These are phyloP conservation scores for Ensete glaucum DNA, from an alignment of 176 grass and related monocot genomes.

Conservation along the genomic window DNA sequence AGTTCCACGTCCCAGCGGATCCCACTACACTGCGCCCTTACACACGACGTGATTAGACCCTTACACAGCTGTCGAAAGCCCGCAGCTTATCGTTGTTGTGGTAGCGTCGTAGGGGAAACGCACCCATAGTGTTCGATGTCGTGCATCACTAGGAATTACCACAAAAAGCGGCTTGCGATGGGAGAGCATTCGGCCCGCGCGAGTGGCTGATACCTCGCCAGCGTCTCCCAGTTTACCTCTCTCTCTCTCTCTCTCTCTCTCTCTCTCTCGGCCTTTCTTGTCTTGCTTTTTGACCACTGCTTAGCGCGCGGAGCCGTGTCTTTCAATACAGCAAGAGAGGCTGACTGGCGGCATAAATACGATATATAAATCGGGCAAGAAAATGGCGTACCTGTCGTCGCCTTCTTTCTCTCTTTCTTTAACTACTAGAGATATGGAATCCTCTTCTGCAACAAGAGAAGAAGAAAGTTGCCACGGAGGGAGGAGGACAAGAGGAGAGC, in stretches of 20 bases:
- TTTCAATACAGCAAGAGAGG: background rate
- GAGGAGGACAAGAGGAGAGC: background rate
- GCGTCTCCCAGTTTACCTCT: background rate
- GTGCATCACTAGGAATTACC: no score
- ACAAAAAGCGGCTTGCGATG: no score
- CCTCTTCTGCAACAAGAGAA: background rate
- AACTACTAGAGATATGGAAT: background rate
- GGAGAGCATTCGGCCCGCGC: background rate
- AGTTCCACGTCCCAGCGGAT: no score
- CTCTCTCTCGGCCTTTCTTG: conserved; percentile 1
- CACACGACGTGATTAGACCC: no score
- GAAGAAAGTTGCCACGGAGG: background rate
- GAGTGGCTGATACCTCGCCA: background rate
- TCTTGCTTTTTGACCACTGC: background rate
- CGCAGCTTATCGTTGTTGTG: no score
- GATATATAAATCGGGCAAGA: background rate
- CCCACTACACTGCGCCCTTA: no score
- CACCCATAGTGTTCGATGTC: no score
- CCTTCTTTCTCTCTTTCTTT: background rate
- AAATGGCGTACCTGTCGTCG: background rate
- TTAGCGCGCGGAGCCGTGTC: background rate
- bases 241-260: conserved; percentile 3
- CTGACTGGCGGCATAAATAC: background rate
- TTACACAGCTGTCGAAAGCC: no score
- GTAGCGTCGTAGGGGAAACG: no score